Percentiles rank a stretch among this genome's conserved stretches.
Evolutionary conservation across 129 eudicot species (phyloP).

Genomic region (Lonicera japonica): DNA sequence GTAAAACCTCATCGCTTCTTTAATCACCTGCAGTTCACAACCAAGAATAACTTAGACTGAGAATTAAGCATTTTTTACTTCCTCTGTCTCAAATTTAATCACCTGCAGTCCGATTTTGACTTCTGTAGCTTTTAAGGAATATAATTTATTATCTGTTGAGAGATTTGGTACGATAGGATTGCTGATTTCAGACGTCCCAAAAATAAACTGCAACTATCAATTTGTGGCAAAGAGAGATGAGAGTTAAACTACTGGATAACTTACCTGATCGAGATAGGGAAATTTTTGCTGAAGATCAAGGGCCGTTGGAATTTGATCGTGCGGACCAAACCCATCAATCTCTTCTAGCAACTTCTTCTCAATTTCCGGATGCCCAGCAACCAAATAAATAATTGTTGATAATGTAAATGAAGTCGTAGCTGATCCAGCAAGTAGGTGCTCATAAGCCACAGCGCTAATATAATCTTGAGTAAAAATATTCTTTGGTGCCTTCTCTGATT

Average conservation of each 20-base stretch:
- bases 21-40: slow-evolving; percentile 54
- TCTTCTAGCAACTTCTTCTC: slow-evolving; percentile 79
- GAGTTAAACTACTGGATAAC: slow-evolving; percentile 9
- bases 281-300: slow-evolving; percentile 73
- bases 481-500: slow-evolving; percentile 41
- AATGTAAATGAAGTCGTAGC: slow-evolving; percentile 87
- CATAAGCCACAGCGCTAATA: slow-evolving; percentile 75
- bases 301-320: slow-evolving; percentile 56
- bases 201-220: no score
- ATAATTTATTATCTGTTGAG: no score
- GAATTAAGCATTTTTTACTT: neutral
- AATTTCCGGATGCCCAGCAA: slow-evolving; percentile 71
- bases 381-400: slow-evolving; percentile 57
- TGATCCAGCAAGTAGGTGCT: slow-evolving; percentile 91
- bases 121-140: no score
- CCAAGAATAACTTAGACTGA: neutral
- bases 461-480: slow-evolving; percentile 67
- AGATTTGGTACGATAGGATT: no score
- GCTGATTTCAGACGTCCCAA: no score
- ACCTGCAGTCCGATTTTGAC: no score
- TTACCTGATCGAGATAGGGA: slow-evolving; percentile 82
- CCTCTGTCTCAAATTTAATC: neutral
- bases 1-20: slow-evolving; percentile 87
- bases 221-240: no score
- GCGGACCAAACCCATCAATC: slow-evolving; percentile 72